These are phyloP conservation scores for Paracorniculantispora psalliotae DNA, from an alignment of 2,329 filamentous ascomycete genomes.

Conservation along the genomic window DNA sequence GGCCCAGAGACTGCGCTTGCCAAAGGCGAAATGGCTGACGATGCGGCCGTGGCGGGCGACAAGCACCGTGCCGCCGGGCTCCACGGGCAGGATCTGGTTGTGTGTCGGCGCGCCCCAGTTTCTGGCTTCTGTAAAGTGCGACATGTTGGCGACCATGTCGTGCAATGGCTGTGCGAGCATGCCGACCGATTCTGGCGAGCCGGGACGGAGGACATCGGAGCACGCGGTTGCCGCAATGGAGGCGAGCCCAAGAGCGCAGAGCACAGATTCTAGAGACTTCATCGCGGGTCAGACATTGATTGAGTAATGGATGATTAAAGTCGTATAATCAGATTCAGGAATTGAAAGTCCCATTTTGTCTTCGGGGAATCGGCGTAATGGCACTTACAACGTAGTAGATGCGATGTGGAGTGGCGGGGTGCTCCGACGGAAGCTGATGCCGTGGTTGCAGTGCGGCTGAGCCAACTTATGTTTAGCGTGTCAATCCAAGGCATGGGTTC, in stretches of 20 bases:
- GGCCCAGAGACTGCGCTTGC: constrained; percentile 23
- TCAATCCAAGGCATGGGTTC: background rate
- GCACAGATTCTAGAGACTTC: background rate
- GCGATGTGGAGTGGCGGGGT: background rate
- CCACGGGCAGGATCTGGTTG: constrained; percentile 18
- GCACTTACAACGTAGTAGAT: background rate
- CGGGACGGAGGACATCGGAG: constrained; percentile 13
- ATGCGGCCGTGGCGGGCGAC: constrained; percentile 20
- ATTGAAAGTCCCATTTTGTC: too few species aligned
- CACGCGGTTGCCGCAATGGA: background rate
- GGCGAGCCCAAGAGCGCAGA: background rate
- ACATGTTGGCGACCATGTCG: constrained; percentile 21
- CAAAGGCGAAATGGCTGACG: constrained; percentile 24
- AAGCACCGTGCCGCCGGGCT: constrained; percentile 22
- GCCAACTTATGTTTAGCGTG: background rate
- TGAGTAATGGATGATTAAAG: too few species aligned
- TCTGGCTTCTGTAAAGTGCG: constrained; percentile 17
- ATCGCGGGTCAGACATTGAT: background rate
- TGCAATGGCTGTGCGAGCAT: constrained; percentile 23
- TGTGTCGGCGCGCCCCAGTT: constrained; percentile 15
- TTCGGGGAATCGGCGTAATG: background rate
- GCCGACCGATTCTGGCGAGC: constrained; percentile 23
- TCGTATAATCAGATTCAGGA: too few species aligned
- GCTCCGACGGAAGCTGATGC: background rate
- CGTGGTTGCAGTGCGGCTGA: background rate